These are phyloP conservation scores for Tripterygium wilfordii DNA, from an alignment of 177 flowering plant species.

Conservation along the genomic window DNA sequence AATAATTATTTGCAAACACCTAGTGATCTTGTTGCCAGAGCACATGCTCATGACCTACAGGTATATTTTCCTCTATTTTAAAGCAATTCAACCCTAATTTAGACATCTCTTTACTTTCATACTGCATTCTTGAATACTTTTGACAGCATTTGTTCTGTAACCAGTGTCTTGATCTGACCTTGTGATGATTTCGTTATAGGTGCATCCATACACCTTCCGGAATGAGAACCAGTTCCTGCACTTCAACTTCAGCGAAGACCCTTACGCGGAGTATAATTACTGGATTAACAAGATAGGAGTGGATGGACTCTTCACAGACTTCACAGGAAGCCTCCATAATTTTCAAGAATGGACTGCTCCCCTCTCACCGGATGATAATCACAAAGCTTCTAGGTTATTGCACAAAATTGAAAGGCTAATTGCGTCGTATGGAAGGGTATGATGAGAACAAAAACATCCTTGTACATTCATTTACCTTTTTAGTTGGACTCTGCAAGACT, in stretches of 20 bases:
- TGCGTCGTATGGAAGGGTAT: constrained; percentile 19
- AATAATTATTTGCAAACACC: constrained; percentile 58
- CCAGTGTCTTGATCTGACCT: too few relatives aligned
- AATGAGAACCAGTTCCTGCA: constrained; percentile 67
- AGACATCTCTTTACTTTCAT: neutral
- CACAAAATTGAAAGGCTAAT: constrained; percentile 41
- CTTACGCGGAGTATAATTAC: constrained; percentile 71
- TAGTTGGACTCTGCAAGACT: too few relatives aligned
- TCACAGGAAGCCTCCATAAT: constrained; percentile 84
- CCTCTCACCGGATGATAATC: constrained; percentile 10
- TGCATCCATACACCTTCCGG: constrained; percentile 92
- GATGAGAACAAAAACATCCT: too few relatives aligned
- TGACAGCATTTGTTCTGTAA: too few relatives aligned
- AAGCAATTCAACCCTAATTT: too few relatives aligned
- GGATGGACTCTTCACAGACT: constrained; percentile 96
- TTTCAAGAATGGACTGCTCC: constrained; percentile 67
- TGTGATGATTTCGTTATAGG: constrained; percentile 41
- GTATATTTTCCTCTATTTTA: too few relatives aligned
- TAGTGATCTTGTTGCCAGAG: constrained; percentile 87
- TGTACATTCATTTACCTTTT: too few relatives aligned
- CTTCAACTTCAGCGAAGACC: constrained; percentile 74
- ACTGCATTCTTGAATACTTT: neutral
- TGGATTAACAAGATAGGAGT: constrained; percentile 84
- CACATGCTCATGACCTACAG: constrained; percentile 86
- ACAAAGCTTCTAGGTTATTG: constrained; percentile 30